These are phyloP conservation scores for Aspergillus piperis DNA, from an alignment of 2,329 filamentous ascomycete species.

Conservation along the genomic window DNA sequence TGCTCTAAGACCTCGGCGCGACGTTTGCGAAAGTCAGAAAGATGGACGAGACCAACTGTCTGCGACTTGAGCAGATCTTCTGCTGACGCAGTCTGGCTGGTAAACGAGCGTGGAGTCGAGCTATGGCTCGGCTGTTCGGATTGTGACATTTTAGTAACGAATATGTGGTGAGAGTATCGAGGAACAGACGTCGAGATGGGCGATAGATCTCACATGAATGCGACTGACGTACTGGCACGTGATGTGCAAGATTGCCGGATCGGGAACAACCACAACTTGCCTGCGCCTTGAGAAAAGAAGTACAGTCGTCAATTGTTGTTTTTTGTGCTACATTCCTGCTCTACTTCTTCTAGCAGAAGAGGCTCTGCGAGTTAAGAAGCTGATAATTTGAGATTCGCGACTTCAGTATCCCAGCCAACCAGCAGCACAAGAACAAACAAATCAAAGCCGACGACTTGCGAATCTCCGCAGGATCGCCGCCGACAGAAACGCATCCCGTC, in stretches of 20 bases:
- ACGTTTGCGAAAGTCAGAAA: conserved; percentile 93
- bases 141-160: conserved; percentile 20
- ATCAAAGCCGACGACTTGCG: conserved; percentile 20
- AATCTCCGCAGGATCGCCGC: conserved; percentile 22
- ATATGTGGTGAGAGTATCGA: not conserved
- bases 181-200: not conserved
- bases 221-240: conserved; percentile 21
- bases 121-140: conserved; percentile 43
- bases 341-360: too few relatives aligned
- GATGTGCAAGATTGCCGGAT: conserved; percentile 5
- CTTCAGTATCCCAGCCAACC: not conserved
- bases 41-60: conserved; percentile 86
- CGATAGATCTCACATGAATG: conserved; percentile 7
- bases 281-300: not conserved
- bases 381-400: not conserved
- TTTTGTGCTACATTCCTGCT: too few relatives aligned
- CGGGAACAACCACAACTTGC: not conserved
- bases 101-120: conserved; percentile 61
- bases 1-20: conserved; percentile 91
- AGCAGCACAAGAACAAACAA: conserved; percentile 22
- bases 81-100: conserved; percentile 72
- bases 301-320: too few relatives aligned
- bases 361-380: too few relatives aligned
- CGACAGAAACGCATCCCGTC: conserved; percentile 19
- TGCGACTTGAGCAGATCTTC: conserved; percentile 80